phyloP scores from a whole-genome alignment of 371 early-diverging fungal species.

The Mortierella polycephala region DNA sequence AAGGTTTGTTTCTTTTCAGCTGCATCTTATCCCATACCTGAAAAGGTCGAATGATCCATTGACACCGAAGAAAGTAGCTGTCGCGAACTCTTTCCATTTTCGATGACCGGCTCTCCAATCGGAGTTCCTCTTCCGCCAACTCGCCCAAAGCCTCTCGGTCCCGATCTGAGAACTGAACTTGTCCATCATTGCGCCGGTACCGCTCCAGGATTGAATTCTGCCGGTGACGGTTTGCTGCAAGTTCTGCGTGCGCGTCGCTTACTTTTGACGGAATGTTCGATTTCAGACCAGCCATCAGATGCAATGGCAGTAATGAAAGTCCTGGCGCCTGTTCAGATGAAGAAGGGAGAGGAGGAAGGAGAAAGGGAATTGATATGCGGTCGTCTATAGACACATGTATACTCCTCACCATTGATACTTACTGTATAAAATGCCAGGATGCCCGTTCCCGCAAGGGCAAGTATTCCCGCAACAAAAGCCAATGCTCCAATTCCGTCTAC shows the following conservation, averaged over 20 bases:
- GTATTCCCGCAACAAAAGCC: conserved; percentile 21
- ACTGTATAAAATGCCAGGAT: conserved; percentile 36
- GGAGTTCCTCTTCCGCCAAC: conserved; percentile 57
- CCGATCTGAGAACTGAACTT: conserved; percentile 40
- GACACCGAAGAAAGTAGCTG: conserved; percentile 24
- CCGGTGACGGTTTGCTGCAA: conserved; percentile 19
- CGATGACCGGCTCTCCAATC: conserved; percentile 11
- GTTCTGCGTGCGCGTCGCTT: conserved; percentile 11
- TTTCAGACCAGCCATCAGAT: conserved; percentile 25
- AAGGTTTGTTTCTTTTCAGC: no score
- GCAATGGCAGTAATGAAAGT: conserved; percentile 29
- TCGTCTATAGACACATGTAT: background rate
- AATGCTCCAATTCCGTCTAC: conserved; percentile 17
- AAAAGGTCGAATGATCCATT: conserved; percentile 27
- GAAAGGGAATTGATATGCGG: background rate
- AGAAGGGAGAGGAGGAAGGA: background rate
- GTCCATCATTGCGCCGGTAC: conserved; percentile 29
- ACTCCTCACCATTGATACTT: background rate
- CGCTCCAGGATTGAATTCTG: conserved; percentile 28
- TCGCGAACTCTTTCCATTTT: conserved; percentile 14
- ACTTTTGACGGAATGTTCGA: conserved; percentile 10
- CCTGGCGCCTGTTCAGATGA: conserved; percentile 30
- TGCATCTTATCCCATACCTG: conserved; percentile 10
- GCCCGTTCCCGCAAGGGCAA: conserved; percentile 20
- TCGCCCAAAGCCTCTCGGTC: conserved; percentile 61